These are phyloP conservation scores for Mycena vitilis DNA, from an alignment of 768 basidiomycete species.

Conservation along the genomic window DNA sequence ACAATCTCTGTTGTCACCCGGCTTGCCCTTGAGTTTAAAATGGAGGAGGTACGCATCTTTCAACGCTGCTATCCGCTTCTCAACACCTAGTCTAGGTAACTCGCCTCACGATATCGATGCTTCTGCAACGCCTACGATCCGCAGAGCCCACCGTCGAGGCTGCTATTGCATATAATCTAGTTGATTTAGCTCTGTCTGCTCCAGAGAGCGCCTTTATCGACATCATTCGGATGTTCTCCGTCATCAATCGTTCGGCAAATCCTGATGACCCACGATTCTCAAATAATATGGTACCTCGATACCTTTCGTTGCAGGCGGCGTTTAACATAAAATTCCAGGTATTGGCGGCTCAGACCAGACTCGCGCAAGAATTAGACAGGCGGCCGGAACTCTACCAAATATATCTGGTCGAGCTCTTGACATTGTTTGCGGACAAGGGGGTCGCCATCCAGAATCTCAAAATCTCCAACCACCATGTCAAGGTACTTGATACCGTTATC, in stretches of 20 bases:
- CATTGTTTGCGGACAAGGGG: slow-evolving; percentile 91
- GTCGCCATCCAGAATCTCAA: slow-evolving; percentile 89
- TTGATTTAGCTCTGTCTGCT: slow-evolving; percentile 86
- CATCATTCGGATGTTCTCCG: slow-evolving; percentile 85
- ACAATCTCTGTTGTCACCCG: slow-evolving; percentile 92
- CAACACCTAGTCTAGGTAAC: slow-evolving; percentile 65
- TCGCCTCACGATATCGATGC: slow-evolving; percentile 90
- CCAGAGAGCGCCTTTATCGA: slow-evolving; percentile 84
- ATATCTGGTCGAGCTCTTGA: slow-evolving; percentile 87
- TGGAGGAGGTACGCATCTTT: slow-evolving; percentile 73
- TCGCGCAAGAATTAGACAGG: slow-evolving; percentile 81
- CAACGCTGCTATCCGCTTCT: background rate
- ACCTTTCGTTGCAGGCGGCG: slow-evolving; percentile 5
- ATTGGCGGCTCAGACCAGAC: slow-evolving; percentile 89
- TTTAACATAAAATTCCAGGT: slow-evolving; percentile 58
- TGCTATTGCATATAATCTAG: slow-evolving; percentile 91
- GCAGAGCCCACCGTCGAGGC: slow-evolving; percentile 92
- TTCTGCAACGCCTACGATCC: slow-evolving; percentile 85
- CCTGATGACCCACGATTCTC: slow-evolving; percentile 90
- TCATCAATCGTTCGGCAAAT: slow-evolving; percentile 87
- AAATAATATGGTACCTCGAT: slow-evolving; percentile 80
- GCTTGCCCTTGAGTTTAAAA: slow-evolving; percentile 87
- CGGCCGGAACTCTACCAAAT: slow-evolving; percentile 82
- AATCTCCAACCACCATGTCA: slow-evolving; percentile 70
- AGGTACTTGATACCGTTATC: slow-evolving; percentile 54